phyloP scores from a whole-genome alignment of 148 eudicot genomes.

The Euryodendron excelsum region DNA sequence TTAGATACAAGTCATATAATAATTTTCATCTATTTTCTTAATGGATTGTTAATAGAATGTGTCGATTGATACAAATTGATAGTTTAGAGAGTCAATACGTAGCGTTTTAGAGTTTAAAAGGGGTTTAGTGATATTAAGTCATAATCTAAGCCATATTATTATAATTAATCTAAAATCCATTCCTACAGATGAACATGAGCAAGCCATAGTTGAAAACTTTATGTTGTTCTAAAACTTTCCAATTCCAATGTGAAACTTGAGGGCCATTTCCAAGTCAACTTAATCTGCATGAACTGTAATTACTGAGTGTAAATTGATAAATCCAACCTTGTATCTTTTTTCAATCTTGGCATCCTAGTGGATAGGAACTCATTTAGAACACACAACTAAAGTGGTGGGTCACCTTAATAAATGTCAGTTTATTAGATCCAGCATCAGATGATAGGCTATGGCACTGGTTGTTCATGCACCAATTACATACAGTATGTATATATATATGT shows the following conservation, averaged over 20 bases:
- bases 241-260: too few relatives aligned
- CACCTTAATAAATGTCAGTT: neutral
- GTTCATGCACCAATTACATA: neutral
- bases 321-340: too few relatives aligned
- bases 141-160: too few relatives aligned
- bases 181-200: constrained; percentile 2
- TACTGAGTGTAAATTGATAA: too few relatives aligned
- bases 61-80: too few relatives aligned
- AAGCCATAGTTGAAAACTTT: neutral
- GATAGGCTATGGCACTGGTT: neutral
- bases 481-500: too few relatives aligned
- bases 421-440: neutral
- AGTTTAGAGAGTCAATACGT: too few relatives aligned
- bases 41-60: too few relatives aligned
- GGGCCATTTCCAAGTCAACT: neutral
- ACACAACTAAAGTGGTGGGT: neutral
- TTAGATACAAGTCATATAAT: too few relatives aligned
- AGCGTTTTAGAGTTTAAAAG: too few relatives aligned
- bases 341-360: neutral
- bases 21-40: too few relatives aligned
- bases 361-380: constrained; percentile 11
- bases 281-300: neutral
- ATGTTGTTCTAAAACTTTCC: neutral
- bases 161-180: neutral
- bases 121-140: too few relatives aligned